A percentile compares a stretch with the other conserved stretches of the same genome.
phyloP scores from a whole-genome alignment of 1,284 basidiomycete genomes.

The Apiotrichum montevideense region DNA sequence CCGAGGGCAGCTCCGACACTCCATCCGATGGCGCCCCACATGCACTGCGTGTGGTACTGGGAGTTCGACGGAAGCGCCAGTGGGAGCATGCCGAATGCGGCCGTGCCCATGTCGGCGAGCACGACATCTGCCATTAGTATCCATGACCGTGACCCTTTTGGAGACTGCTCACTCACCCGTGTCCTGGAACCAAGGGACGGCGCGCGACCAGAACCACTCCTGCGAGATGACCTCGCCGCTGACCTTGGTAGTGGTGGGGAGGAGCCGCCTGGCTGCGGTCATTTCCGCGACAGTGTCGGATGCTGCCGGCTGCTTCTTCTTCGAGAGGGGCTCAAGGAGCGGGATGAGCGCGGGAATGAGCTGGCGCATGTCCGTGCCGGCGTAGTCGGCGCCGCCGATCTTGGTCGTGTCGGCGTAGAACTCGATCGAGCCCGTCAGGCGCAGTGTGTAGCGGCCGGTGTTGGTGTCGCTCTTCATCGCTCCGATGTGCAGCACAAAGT shows the following conservation, averaged over 20 bases:
- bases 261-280: slow-evolving; percentile 23
- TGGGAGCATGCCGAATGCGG: slow-evolving; percentile 67
- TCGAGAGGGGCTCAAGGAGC: slow-evolving; percentile 30
- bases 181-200: slow-evolving; percentile 68
- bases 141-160: background rate
- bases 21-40: slow-evolving; percentile 44
- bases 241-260: slow-evolving; percentile 20
- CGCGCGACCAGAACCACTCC: slow-evolving; percentile 76
- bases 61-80: slow-evolving; percentile 57
- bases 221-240: slow-evolving; percentile 56
- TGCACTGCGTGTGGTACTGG: slow-evolving; percentile 59
- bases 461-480: slow-evolving; percentile 82
- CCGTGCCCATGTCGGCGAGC: slow-evolving; percentile 67
- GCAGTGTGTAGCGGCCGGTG: slow-evolving; percentile 50
- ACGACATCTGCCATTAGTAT: slow-evolving; percentile 43
- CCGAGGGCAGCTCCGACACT: slow-evolving; percentile 53
- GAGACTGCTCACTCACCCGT: too few relatives aligned
- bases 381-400: slow-evolving; percentile 52
- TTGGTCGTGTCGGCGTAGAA: slow-evolving; percentile 75
- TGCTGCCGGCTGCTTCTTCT: slow-evolving; percentile 17
- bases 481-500: slow-evolving; percentile 80
- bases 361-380: slow-evolving; percentile 48
- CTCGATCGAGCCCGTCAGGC: slow-evolving; percentile 52
- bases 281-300: slow-evolving; percentile 26
- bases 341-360: slow-evolving; percentile 46